Percentiles rank a stretch among this genome's conserved stretches.
Conservation (phyloP, 768 basidiomycete genomes). For the Collybiopsis confluens region DNA sequence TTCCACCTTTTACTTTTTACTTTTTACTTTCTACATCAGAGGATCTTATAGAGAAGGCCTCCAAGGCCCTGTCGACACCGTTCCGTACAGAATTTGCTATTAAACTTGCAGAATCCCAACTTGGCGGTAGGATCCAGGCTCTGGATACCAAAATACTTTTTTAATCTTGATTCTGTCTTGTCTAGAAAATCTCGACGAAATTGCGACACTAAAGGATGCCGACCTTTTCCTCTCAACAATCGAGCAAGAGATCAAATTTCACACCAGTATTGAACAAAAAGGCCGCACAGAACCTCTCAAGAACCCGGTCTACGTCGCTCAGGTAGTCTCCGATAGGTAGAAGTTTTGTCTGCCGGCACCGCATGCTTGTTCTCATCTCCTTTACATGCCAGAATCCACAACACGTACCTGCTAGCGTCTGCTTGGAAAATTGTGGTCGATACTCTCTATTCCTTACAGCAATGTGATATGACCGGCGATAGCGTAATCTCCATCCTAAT, state of each 20-base stretch:
- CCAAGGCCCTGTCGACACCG: slow-evolving; percentile 57
- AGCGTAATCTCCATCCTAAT: slow-evolving; percentile 51
- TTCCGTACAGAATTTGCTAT: slow-evolving; percentile 61
- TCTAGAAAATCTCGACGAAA: slow-evolving; percentile 68
- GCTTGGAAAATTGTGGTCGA: slow-evolving; percentile 75
- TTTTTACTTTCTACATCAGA: slow-evolving; percentile 34
- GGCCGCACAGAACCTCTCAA: slow-evolving; percentile 21
- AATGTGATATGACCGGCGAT: slow-evolving; percentile 49
- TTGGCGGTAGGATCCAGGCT: slow-evolving; percentile 45
- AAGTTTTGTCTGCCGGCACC: slow-evolving; percentile 5
- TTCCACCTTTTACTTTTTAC: slow-evolving; percentile 4
- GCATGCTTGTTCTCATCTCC: background rate
- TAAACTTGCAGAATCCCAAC: slow-evolving; percentile 71
- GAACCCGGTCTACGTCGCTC: slow-evolving; percentile 51
- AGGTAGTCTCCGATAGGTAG: slow-evolving; percentile 57
- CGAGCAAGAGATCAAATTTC: slow-evolving; percentile 50
- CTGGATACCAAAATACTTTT: background rate
- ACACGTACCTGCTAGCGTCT: slow-evolving; percentile 76
- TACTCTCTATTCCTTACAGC: slow-evolving; percentile 50
- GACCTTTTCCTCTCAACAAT: slow-evolving; percentile 59
- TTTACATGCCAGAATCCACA: slow-evolving; percentile 74
- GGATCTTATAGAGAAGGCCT: slow-evolving; percentile 58
- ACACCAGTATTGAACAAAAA: slow-evolving; percentile 25
- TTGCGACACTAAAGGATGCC: slow-evolving; percentile 61
- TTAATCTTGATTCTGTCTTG: slow-evolving; percentile 8